Evolutionary conservation across 2,329 filamentous ascomycete species (phyloP).

Genomic region (Botrytis medusae): DNA sequence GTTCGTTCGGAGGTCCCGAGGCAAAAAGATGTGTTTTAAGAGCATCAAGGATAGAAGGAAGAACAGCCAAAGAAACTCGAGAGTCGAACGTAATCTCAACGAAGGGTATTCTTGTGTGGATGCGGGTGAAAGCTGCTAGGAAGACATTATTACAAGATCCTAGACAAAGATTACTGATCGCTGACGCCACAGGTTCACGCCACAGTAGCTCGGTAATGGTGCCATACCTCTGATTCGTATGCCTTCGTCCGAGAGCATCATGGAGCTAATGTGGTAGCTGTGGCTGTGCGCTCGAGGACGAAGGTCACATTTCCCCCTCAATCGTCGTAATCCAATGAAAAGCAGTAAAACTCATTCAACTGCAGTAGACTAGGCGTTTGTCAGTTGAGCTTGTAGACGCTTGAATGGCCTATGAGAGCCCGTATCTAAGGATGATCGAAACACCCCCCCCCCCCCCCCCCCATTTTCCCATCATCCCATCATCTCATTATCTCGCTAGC

Average conservation of each 20-base stretch:
- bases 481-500: neutral
- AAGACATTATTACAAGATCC: neutral
- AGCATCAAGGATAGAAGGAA: neutral
- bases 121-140: neutral
- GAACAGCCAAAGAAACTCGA: neutral
- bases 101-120: neutral
- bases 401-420: neutral
- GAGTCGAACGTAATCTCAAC: neutral
- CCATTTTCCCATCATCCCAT: neutral
- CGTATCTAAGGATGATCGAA: neutral
- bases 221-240: neutral
- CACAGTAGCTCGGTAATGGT: neutral
- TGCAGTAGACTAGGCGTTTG: slow-evolving; percentile 12
- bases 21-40: neutral
- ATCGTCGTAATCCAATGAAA: neutral
- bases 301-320: neutral
- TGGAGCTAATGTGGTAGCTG: neutral
- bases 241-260: neutral
- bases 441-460: neutral
- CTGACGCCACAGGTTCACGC: neutral
- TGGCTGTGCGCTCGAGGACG: slow-evolving; percentile 7
- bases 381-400: neutral
- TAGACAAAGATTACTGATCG: neutral
- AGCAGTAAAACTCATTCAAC: neutral
- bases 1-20: neutral